Evolutionary conservation across 2,329 filamentous ascomycete genomes (phyloP).

Genomic region (Sclerotiophoma versabilis): DNA sequence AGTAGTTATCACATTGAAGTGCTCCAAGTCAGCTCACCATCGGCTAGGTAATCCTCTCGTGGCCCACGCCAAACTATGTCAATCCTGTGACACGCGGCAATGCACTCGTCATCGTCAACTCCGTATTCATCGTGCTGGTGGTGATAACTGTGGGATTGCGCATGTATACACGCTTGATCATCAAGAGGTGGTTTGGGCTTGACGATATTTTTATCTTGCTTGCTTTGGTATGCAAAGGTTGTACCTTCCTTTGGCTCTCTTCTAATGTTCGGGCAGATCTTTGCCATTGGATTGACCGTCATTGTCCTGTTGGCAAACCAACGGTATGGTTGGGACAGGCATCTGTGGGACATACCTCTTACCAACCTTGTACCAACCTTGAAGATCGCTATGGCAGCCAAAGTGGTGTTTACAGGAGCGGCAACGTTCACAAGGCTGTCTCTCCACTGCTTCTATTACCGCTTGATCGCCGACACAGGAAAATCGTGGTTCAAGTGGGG

Average conservation of each 20-base stretch:
- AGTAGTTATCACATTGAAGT: background rate
- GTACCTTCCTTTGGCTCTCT: background rate
- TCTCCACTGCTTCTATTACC: constrained; percentile 56
- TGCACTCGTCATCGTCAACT: constrained; percentile 50
- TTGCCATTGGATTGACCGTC: constrained; percentile 48
- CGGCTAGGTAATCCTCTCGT: constrained; percentile 36
- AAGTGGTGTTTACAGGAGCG: constrained; percentile 52
- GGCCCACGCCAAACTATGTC: constrained; percentile 52
- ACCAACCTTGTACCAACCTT: constrained; percentile 25
- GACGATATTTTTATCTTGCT: constrained; percentile 53
- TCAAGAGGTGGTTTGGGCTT: constrained; percentile 53
- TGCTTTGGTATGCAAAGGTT: constrained; percentile 43
- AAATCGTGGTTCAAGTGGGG: constrained; percentile 50
- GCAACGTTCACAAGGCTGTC: constrained; percentile 55
- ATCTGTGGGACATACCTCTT: constrained; percentile 53
- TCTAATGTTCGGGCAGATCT: constrained; percentile 36
- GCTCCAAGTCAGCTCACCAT: background rate
- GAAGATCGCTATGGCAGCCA: constrained; percentile 53
- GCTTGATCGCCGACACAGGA: constrained; percentile 52
- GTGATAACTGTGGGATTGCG: constrained; percentile 47
- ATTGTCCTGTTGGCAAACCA: constrained; percentile 53
- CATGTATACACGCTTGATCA: constrained; percentile 49
- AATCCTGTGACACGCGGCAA: constrained; percentile 50
- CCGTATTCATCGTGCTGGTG: constrained; percentile 49
- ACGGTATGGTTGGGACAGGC: constrained; percentile 52